Percentiles rank a stretch among this genome's conserved stretches.
Evolutionary conservation across 2,329 filamentous ascomycete species (phyloP).

Genomic region (Paracamarosporium sp.): DNA sequence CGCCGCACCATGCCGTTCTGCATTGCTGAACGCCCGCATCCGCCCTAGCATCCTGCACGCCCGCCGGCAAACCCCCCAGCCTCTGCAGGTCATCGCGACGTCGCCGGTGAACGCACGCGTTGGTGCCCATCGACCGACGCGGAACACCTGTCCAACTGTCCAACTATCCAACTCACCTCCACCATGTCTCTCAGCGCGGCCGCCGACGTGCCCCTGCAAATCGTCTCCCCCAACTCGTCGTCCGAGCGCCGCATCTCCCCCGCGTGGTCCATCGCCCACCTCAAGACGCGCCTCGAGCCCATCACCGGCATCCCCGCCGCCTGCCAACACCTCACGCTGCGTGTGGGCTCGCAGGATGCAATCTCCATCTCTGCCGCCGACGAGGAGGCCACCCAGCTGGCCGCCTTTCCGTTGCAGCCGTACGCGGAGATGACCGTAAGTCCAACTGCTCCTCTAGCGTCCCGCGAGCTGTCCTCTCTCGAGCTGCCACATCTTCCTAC

Average conservation of each 20-base stretch:
- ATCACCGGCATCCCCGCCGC: conserved; percentile 89
- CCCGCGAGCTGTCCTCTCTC: conserved; percentile 30
- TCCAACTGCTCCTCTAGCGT: conserved; percentile 35
- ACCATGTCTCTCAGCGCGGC: conserved; percentile 52
- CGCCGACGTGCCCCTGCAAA: conserved; percentile 76
- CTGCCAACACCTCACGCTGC: conserved; percentile 77
- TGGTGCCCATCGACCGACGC: not conserved
- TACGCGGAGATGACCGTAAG: conserved; percentile 84
- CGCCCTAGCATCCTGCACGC: not conserved
- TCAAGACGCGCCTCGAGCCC: conserved; percentile 88
- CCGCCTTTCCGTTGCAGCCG: conserved; percentile 69
- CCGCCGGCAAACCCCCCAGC: no score
- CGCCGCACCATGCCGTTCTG: not conserved
- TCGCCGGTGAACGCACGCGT: conserved; percentile 6
- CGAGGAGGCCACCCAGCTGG: conserved; percentile 73
- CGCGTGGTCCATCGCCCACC: conserved; percentile 83
- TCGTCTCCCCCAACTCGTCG: conserved; percentile 76
- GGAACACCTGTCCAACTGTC: not conserved
- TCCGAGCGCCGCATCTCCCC: conserved; percentile 92
- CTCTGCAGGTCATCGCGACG: not conserved
- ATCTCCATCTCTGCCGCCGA: conserved; percentile 72
- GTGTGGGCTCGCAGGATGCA: conserved; percentile 66
- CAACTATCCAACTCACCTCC: conserved; percentile 2
- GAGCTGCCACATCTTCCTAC: conserved; percentile 36
- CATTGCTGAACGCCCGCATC: not conserved